Percentiles rank a stretch among this genome's conserved stretches.
phyloP scores from a whole-genome alignment of 768 basidiomycete genomes.

The Psilocybe tampanensis region DNA sequence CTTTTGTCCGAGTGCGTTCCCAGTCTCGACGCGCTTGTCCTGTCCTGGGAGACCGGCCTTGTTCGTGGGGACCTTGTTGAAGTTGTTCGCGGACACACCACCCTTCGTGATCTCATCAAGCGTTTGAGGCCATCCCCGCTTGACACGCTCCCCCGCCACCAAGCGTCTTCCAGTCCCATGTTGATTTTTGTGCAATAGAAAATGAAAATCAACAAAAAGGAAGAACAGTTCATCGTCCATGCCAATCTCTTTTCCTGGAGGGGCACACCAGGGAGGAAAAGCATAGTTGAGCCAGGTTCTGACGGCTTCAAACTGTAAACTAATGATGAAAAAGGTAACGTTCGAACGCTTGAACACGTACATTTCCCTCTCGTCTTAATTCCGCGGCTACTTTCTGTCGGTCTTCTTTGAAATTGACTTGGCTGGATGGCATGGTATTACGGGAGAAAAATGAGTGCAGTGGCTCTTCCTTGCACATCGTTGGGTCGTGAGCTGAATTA shows the following conservation, averaged over 20 bases:
- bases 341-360: neutral
- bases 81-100: too few species aligned
- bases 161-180: neutral
- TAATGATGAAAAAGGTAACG: neutral
- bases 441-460: neutral
- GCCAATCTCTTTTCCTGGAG: neutral
- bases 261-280: neutral
- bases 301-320: neutral
- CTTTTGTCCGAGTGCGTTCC: neutral
- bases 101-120: too few species aligned
- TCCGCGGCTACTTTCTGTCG: too few species aligned
- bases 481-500: neutral
- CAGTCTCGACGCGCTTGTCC: neutral
- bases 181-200: neutral
- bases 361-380: neutral
- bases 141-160: neutral
- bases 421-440: neutral
- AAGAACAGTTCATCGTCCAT: neutral
- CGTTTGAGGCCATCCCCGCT: neutral
- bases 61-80: neutral
- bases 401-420: neutral
- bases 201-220: neutral
- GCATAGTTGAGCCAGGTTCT: neutral
- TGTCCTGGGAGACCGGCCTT: neutral
- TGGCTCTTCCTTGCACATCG: neutral